phyloP scores from a whole-genome alignment of 257 asterid genomes.

The Solanum etuberosum region DNA sequence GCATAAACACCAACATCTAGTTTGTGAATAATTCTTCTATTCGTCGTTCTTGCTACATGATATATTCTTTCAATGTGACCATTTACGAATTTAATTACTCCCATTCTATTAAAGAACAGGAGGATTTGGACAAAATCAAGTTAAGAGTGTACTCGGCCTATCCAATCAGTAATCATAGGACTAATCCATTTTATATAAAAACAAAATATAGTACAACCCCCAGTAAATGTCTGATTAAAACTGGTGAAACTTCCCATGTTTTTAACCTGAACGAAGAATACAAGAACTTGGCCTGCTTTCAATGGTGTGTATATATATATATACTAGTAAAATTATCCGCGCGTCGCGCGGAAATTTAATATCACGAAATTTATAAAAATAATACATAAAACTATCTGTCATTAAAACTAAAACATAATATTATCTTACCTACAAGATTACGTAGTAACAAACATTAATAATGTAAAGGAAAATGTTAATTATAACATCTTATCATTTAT shows the following conservation, averaged over 20 bases:
- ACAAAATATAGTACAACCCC: neutral
- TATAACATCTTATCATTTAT: too few relatives aligned
- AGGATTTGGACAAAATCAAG: neutral
- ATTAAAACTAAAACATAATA: too few relatives aligned
- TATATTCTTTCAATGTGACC: neutral
- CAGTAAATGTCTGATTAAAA: neutral
- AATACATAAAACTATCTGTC: too few relatives aligned
- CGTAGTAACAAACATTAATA: too few relatives aligned
- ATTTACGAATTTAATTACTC: neutral
- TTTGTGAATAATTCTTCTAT: neutral
- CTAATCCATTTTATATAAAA: neutral
- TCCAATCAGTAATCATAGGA: neutral
- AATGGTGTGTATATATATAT: neutral
- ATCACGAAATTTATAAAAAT: too few relatives aligned
- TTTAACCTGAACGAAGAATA: neutral
- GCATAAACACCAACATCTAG: too few relatives aligned
- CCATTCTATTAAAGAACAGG: neutral
- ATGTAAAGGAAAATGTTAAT: too few relatives aligned
- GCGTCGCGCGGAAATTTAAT: too few relatives aligned
- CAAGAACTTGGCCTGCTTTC: neutral
- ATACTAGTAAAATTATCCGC: too few relatives aligned
- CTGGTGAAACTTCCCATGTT: neutral
- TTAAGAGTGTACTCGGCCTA: neutral
- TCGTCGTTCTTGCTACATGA: neutral
- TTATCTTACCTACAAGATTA: too few relatives aligned